These are phyloP conservation scores for Sicyos edulis DNA, from an alignment of 306 rosid genomes.

Conservation along the genomic window DNA sequence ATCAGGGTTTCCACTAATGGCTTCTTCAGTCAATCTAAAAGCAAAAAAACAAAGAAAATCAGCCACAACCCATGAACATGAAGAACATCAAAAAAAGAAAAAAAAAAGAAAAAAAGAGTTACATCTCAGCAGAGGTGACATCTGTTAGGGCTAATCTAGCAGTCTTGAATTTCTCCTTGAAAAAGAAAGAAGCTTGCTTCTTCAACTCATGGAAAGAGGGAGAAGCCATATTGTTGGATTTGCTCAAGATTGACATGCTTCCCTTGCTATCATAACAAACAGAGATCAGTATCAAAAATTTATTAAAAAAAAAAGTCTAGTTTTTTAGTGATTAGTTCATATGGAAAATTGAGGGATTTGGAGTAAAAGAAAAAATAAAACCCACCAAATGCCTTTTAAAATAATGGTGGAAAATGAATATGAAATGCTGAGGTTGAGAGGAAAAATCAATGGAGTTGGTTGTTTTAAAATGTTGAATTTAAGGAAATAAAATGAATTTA, in stretches of 20 bases:
- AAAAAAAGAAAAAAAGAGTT: slow-evolving; percentile 17
- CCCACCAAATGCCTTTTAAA: not conserved
- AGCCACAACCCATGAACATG: not conserved
- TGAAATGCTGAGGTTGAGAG: not conserved
- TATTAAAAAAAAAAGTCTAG: not conserved
- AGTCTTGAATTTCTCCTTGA: slow-evolving; percentile 84
- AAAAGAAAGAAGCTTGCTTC: slow-evolving; percentile 86
- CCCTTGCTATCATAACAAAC: no score
- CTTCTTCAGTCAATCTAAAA: slow-evolving; percentile 76
- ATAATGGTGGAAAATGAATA: slow-evolving; percentile 9
- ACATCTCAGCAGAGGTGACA: slow-evolving; percentile 85
- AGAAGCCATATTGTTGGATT: slow-evolving; percentile 31
- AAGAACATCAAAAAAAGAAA: not conserved
- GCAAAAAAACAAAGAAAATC: not conserved
- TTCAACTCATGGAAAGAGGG: slow-evolving; percentile 69
- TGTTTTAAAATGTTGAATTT: not conserved
- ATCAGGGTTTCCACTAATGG: slow-evolving; percentile 67
- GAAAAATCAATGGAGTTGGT: not conserved
- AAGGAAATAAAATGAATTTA: not conserved
- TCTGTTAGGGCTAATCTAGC: slow-evolving; percentile 94
- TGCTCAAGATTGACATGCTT: slow-evolving; percentile 41
- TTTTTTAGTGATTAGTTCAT: not conserved
- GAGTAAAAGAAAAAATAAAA: not conserved
- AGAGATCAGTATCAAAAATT: not conserved
- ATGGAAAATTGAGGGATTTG: not conserved